Evolutionary conservation across 2,329 filamentous ascomycete genomes (phyloP).

Genomic region (Claviceps citrina): DNA sequence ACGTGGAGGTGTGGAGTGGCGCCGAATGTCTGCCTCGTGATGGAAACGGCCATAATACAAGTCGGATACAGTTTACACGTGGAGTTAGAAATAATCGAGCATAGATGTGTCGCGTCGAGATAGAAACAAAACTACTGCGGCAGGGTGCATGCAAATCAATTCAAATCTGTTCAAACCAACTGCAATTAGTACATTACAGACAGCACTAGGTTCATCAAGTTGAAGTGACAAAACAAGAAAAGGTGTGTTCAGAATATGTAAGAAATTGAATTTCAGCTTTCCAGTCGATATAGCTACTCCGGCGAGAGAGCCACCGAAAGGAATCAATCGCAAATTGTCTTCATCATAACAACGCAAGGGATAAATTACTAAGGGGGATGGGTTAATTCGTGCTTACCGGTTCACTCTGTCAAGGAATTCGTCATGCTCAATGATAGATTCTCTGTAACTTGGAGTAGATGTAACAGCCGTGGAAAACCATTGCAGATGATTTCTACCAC

Average conservation of each 20-base stretch:
- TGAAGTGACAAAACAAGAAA: conserved; percentile 8
- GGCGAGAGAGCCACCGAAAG: conserved; percentile 70
- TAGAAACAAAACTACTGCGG: too few species aligned
- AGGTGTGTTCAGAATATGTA: conserved; percentile 82
- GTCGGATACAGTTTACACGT: too few species aligned
- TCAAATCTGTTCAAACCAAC: background rate
- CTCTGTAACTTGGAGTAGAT: background rate
- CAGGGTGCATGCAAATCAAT: background rate
- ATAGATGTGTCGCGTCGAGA: too few species aligned
- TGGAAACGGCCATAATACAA: too few species aligned
- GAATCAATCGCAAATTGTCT: conserved; percentile 98
- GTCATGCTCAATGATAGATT: background rate
- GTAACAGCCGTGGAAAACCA: too few species aligned
- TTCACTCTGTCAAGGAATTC: background rate
- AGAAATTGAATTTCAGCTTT: conserved; percentile 80
- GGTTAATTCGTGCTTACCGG: conserved; percentile 1
- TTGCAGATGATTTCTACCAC: too few species aligned
- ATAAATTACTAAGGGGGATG: background rate
- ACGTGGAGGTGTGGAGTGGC: too few species aligned
- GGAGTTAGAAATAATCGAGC: too few species aligned
- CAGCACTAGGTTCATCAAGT: background rate
- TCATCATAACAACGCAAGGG: conserved; percentile 50
- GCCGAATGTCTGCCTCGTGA: too few species aligned
- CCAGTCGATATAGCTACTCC: conserved; percentile 66
- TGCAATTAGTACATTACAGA: background rate